A percentile compares a stretch with the other conserved stretches of the same genome.
Conservation (phyloP, 2,329 filamentous ascomycete genomes). For the Penicillium italicum region DNA sequence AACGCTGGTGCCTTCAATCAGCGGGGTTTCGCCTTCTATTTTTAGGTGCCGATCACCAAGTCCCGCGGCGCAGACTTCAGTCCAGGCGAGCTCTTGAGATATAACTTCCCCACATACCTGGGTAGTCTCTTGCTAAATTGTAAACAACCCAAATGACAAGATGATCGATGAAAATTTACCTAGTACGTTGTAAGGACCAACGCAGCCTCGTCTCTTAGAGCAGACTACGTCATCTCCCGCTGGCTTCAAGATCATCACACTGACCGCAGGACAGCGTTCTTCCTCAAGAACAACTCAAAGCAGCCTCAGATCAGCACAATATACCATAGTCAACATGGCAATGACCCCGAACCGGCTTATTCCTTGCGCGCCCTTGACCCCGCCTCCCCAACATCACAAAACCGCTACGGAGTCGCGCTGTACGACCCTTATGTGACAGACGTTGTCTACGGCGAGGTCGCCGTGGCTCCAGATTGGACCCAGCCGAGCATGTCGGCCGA, state of each 20-base stretch:
- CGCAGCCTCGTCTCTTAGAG: slow-evolving; percentile 4
- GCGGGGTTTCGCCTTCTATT: slow-evolving; percentile 15
- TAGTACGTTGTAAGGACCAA: slow-evolving; percentile 52
- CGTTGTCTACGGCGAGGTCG: slow-evolving; percentile 81
- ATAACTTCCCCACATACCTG: slow-evolving; percentile 5
- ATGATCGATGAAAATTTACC: slow-evolving; percentile 97
- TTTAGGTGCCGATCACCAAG: slow-evolving; percentile 23
- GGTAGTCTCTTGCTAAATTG: background rate
- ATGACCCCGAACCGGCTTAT: slow-evolving; percentile 76
- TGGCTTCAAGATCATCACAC: background rate
- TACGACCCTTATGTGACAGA: slow-evolving; percentile 77
- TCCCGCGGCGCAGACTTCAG: slow-evolving; percentile 17
- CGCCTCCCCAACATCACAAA: slow-evolving; percentile 63
- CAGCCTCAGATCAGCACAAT: slow-evolving; percentile 38
- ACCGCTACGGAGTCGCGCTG: slow-evolving; percentile 81
- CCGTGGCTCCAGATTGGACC: slow-evolving; percentile 80
- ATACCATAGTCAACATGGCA: slow-evolving; percentile 65
- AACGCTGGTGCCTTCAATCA: slow-evolving; percentile 7
- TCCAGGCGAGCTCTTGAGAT: background rate
- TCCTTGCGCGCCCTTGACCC: slow-evolving; percentile 74
- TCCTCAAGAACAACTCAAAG: slow-evolving; percentile 51
- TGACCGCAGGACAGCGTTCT: slow-evolving; percentile 50
- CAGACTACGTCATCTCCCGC: slow-evolving; percentile 15
- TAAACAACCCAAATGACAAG: slow-evolving; percentile 13
- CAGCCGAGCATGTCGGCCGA: slow-evolving; percentile 78